Evolutionary conservation across 257 asterid species (phyloP), one percentile per base, ranked within the genome.

Genomic region (Voacanga thouarsii): DNA sequence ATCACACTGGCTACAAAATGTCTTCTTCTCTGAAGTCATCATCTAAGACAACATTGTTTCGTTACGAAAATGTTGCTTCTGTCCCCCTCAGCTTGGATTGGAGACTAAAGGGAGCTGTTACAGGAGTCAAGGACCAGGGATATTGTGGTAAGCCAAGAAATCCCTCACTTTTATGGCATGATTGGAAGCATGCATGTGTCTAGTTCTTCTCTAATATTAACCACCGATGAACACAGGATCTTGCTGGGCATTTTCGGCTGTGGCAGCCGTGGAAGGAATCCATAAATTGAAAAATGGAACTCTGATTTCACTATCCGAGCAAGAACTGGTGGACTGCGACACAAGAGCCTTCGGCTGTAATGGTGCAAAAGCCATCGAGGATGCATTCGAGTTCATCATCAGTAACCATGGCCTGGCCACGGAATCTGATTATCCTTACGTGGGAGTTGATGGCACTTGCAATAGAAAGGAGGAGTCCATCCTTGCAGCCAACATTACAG

Each of bases 401-500:
- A 47, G 15, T 0, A 59, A 71, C 53, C 39, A 50, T 1, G 81
- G 81, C 16, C 71, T 71, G 5, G 23, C 77, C 0, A 60, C 56
- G 1, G 88, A 82, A 70, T 26, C 84, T 14, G 67, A 79, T 0
- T 86, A 86, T 51, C 89, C 89, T 0, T 83, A 86, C 64, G 21
- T 41, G 24, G 89, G 82, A 23, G 15, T 47, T 0, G 84, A 80
- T 21, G 87, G 82, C 5, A 74, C 65, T 18, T 87, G 88, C 81
- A 74, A 74, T 67, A 72, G 53, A 4, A 84, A 65, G 2, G 60
- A 81, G 39, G 77, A 77, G 65, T 57, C 75, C 3, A 76, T 57
- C 12, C 71, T 30, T 37, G 83, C 83, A 7, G 88, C 84, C 45
- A 60, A 28, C 28, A 87, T 87, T 26, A 63, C 70, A 6, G 81